Evolutionary conservation across 257 asterid genomes (phyloP).

Genomic region (Gentiana dahurica): DNA sequence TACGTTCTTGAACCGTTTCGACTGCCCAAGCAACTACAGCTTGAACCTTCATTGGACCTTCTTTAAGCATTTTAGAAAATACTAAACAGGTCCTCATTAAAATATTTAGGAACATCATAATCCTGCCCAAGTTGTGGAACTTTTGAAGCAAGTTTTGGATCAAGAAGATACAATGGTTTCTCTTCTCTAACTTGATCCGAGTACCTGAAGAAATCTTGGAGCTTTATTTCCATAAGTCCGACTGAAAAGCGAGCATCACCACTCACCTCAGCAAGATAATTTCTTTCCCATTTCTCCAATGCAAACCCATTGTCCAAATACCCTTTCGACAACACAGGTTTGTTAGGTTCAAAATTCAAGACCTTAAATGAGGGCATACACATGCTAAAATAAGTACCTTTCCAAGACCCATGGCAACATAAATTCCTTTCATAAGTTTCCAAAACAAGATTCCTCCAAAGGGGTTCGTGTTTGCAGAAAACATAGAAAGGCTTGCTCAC

Average conservation of each 20-base stretch:
- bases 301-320: slow-evolving; percentile 75
- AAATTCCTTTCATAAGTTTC: slow-evolving; percentile 48
- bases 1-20: no score
- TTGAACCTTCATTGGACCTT: slow-evolving; percentile 31
- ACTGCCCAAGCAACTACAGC: slow-evolving; percentile 37
- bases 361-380: slow-evolving; percentile 18
- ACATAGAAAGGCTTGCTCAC: slow-evolving; percentile 87
- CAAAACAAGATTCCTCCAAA: slow-evolving; percentile 80
- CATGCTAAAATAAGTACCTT: slow-evolving; percentile 34
- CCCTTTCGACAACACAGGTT: slow-evolving; percentile 77
- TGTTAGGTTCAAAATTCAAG: slow-evolving; percentile 37
- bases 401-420: slow-evolving; percentile 62
- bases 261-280: slow-evolving; percentile 46
- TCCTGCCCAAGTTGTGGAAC: slow-evolving; percentile 64
- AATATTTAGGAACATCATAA: slow-evolving; percentile 59
- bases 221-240: slow-evolving; percentile 86
- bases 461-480: slow-evolving; percentile 87
- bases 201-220: slow-evolving; percentile 55
- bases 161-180: slow-evolving; percentile 86
- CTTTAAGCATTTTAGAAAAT: slow-evolving; percentile 28
- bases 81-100: slow-evolving; percentile 82
- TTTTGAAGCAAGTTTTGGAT: slow-evolving; percentile 74
- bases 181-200: slow-evolving; percentile 81
- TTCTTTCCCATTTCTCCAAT: slow-evolving; percentile 65
- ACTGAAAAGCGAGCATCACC: slow-evolving; percentile 51